Conservation (phyloP, 2,329 filamentous ascomycete genomes). For the Xenoacremonium recifei region DNA sequence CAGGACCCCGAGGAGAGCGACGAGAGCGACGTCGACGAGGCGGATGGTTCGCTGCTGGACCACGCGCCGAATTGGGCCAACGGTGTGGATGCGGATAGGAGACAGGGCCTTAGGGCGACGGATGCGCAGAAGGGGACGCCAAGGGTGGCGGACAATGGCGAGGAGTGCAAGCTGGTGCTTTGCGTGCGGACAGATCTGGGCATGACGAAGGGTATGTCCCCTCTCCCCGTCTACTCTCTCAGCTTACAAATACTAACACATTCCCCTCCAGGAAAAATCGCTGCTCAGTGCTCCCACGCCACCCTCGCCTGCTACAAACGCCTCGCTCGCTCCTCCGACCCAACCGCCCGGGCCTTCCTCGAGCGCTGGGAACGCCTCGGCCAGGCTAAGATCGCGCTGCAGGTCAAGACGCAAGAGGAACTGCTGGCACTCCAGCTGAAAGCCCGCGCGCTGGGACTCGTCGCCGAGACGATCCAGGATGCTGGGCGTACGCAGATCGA, state of each 20-base stretch:
- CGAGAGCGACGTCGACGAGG: constrained; percentile 65
- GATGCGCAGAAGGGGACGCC: constrained; percentile 46
- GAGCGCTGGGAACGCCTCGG: constrained; percentile 82
- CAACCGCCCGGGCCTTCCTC: constrained; percentile 62
- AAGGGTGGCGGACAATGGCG: constrained; percentile 40
- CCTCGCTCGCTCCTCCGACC: constrained; percentile 55
- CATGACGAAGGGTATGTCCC: constrained; percentile 84
- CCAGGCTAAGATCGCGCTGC: constrained; percentile 91
- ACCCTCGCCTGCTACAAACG: constrained; percentile 96
- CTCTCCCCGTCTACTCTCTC: not conserved
- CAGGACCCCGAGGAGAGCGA: constrained; percentile 66
- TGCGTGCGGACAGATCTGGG: constrained; percentile 92
- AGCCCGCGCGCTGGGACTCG: constrained; percentile 80
- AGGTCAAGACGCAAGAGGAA: constrained; percentile 84
- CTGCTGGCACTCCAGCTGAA: constrained; percentile 70
- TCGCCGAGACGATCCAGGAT: constrained; percentile 87
- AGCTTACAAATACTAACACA: not conserved
- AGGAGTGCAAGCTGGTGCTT: constrained; percentile 93
- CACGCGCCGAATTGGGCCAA: constrained; percentile 69
- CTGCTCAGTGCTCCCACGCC: constrained; percentile 92
- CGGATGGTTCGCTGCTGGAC: constrained; percentile 57
- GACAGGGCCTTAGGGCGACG: constrained; percentile 51
- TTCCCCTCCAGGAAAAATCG: constrained; percentile 76
- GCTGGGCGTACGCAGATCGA: constrained; percentile 98
- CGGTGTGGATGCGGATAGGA: constrained; percentile 56